Evolutionary conservation across 2,329 filamentous ascomycete species (phyloP), one percentile per base, ranked within the genome.

Genomic region (Diaporthe sp.): DNA sequence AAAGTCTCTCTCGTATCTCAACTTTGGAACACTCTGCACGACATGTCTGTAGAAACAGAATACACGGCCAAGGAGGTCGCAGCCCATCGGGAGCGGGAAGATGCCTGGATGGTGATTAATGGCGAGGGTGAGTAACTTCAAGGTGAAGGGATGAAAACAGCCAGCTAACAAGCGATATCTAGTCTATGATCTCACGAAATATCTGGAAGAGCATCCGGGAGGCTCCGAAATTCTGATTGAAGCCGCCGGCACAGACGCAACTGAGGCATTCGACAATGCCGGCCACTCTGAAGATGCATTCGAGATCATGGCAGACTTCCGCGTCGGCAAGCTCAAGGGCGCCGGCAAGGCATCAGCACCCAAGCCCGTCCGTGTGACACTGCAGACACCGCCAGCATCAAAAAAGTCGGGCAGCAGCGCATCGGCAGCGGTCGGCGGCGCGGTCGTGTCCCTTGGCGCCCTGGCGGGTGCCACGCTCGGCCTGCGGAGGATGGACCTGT

Each of bases 201-300:
- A 92, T 77, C 76, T 90, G 1, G 82, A 88, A 34, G 90, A 92
- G 74, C 91, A 93, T 76, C 91, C 91, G 72, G 94, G 94, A 79
- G 95, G 95, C 82, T 91, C 93, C 80, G 94, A 96, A 81, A 91
- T 96, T 76, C 87, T 97, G 55, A 87, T 94, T 75, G 94, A 96
- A 77, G 92, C 94, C 39, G 94, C 89, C 79, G 95, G 95, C 74
- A 92, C 92, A 79, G 94, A 97, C 84, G 92, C 93, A 65, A 94
- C 93, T 58, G 92, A 94, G 82, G 93, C 92, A 57, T 97, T 96
- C 81, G 94, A 97, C 85, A 93, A 96, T 80, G 94, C 95, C 51
- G 94, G 94, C 59, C 95, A 97, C 87, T 95, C 93, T 62, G 93
- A 95, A 34, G 87, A 88, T 73, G 87, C 87, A 3, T 82, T 80